Base-by-base conservation (phyloP, 495 filamentous ascomycete species). In the Penicillium paxilli region DNA sequence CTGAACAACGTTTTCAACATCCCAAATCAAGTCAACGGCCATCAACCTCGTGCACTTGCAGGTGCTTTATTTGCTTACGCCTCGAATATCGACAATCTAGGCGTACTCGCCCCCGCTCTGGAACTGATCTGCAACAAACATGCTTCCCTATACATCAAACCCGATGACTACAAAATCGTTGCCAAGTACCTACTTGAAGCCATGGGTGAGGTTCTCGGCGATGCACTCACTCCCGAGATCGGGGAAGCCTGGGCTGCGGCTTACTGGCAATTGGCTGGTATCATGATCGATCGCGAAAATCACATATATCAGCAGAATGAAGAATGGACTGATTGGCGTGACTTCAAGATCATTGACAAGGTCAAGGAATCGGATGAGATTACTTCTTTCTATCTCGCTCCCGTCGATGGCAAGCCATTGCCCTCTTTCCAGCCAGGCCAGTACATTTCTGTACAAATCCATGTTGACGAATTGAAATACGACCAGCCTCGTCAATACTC, bases 71-170 rank as follows among this genome's bases (percentile, higher is more conserved):
- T 85, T 59, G 85, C 84, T 26, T 90, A 90, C 55, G 88, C 88
- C 50, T 74, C 77, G 19, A 76, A 90, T 65, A 87, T 90, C 64
- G 87, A 90, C 67, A 77, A 89, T 69, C 79, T 89, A 5, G 74
- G 72, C 48, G 82, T 77, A 22, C 76, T 92, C 4, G 54, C 66
- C 28, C 74, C 79, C 5, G 83, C 84, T 30, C 79, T 92, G n/a
- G 83, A 86, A 67, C 77, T 84, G 57, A 90, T 92, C 63, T 84
- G 85, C 63, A 79, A 88, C 67, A 90, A 90, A 69, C 88, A 92
- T 57, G 87, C 83, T 38, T 87, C 83, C 0, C 80, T 91, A 25
- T 83, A 83, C 68, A 83, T 92, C 58, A 69, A 79, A 51, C 81
- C 88, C 20, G 85, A 80, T 7, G 80, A 87, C 52, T 91, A 90